Percentiles rank a stretch among this genome's conserved stretches.
Evolutionary conservation across 441 rosid species (phyloP).

Genomic region (Gossypium gossypioides): DNA sequence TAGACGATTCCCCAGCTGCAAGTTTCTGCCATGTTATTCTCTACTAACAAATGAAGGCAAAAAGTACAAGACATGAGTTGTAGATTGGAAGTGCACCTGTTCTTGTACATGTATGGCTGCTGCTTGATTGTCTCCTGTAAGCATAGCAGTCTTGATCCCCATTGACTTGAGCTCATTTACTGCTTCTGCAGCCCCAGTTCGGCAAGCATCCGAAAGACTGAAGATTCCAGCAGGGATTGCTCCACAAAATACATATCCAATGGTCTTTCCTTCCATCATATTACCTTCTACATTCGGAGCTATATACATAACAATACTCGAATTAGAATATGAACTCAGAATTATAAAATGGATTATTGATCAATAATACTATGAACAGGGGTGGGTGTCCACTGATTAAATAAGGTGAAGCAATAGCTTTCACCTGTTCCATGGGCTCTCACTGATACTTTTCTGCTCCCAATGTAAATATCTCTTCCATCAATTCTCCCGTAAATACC

Average conservation of each 20-base stretch:
- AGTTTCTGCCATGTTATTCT: background rate
- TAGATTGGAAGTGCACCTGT: constrained; percentile 34
- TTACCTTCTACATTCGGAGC: constrained; percentile 33
- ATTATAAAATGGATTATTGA: no score
- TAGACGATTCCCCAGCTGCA: constrained; percentile 51
- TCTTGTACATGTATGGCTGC: constrained; percentile 61
- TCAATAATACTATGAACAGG: background rate
- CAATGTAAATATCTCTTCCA: constrained; percentile 54
- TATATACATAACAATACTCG: constrained; percentile 8
- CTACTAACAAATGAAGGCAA: background rate
- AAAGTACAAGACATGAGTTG: background rate
- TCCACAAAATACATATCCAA: constrained; percentile 52
- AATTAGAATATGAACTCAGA: background rate
- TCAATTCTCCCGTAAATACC: constrained; percentile 68
- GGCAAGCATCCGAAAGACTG: constrained; percentile 63
- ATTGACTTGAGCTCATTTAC: constrained; percentile 41
- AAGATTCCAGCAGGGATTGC: constrained; percentile 43
- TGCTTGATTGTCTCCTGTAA: constrained; percentile 67
- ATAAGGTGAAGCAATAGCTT: background rate
- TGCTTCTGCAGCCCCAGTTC: constrained; percentile 63
- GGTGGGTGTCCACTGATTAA: background rate
- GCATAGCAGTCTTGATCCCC: constrained; percentile 61
- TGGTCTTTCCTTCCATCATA: constrained; percentile 39
- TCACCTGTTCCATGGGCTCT: constrained; percentile 59
- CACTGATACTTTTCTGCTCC: constrained; percentile 51